Evolutionary conservation across 2,329 filamentous ascomycete species (phyloP), one percentile per base, ranked within the genome.

Genomic region (Fusarium papillatum): DNA sequence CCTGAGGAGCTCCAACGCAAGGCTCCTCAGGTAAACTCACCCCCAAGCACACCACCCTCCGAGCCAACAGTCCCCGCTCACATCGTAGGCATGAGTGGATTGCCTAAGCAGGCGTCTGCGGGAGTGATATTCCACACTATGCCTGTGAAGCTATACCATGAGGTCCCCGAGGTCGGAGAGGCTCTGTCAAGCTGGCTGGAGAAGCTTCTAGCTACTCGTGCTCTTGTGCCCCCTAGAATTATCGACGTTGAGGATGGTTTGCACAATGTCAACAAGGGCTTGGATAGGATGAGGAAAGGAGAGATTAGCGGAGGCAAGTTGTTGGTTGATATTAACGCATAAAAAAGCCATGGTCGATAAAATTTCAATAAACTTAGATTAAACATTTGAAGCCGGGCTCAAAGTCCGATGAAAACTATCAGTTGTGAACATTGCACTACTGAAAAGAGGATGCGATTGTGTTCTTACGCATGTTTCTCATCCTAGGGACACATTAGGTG

Each of bases 141-240:
- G 0, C 94, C 94, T 0, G 94, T 96, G 72, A 95, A 95, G 82
- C 79, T 95, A 6, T 95, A 95, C 79, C 94, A 96, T 79, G 91
- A 93, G 69, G 87, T 92, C 0, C 89, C 91, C 0, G 86, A 86
- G 2, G 86, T 95, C 0, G 94, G 94, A 0, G 89, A 92, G 73
- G 87, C 86, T 0, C 80, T 95, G 66, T 91, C 91, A 16, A 80
- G 85, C 2, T 95, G 94, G 94, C 84, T 95, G 31, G 93, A 95
- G 80, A 84, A 86, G 29, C 82, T 95, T n/a, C 82, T 95, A 9
- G 85, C 88, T 11, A 84, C 86, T 0, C 86, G 87, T 0, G 80
- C 87, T 1, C 78, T 95, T 5, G 83, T 86, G 7, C 87, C 92
- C 7, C 93, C 93, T 0, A 91, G 93, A 36, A 89, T 94, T n/a